A percentile compares a stretch with the other conserved stretches of the same genome.
These are phyloP conservation scores for Fusarium albosuccineum DNA, from an alignment of 2,329 filamentous ascomycete genomes.

Conservation along the genomic window DNA sequence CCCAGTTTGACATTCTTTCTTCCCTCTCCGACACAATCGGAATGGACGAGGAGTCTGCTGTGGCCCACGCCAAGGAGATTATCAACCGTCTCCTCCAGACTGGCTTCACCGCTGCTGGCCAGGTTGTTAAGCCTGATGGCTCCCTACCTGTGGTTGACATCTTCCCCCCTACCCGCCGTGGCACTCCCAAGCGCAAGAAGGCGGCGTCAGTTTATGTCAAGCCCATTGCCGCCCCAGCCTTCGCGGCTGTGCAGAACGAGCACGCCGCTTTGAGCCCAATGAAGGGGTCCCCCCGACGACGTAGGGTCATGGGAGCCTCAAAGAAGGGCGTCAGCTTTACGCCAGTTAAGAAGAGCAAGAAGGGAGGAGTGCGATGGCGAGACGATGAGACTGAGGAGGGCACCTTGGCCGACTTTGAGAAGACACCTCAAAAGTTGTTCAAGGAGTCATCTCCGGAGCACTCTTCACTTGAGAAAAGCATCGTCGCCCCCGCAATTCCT, in stretches of 20 bases:
- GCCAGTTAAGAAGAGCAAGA: constrained; percentile 81
- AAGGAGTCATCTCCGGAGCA: constrained; percentile 66
- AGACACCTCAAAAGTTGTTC: constrained; percentile 81
- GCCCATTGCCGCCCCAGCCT: constrained; percentile 59
- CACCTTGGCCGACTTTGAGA: constrained; percentile 88
- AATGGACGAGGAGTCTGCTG: constrained; percentile 86
- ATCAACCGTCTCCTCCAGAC: constrained; percentile 83
- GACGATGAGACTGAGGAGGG: constrained; percentile 89
- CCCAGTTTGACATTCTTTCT: constrained; percentile 91
- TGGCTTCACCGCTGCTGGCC: constrained; percentile 79
- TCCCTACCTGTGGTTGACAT: constrained; percentile 70
- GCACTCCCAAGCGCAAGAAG: constrained; percentile 83
- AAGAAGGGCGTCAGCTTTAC: constrained; percentile 85
- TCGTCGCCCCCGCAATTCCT: constrained; percentile 50
- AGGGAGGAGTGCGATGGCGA: constrained; percentile 89
- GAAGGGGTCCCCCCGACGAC: constrained; percentile 84
- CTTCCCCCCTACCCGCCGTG: constrained; percentile 77
- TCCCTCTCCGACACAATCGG: constrained; percentile 84
- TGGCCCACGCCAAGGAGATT: constrained; percentile 81
- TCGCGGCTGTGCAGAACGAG: constrained; percentile 53
- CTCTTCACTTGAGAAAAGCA: constrained; percentile 43
- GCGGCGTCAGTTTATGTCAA: constrained; percentile 56
- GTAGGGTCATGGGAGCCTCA: constrained; percentile 70
- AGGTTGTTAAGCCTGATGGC: constrained; percentile 92
- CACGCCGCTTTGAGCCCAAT: constrained; percentile 63